These are phyloP conservation scores for Sporothrix variecibatus DNA, from an alignment of 2,329 filamentous ascomycete species.

Conservation along the genomic window DNA sequence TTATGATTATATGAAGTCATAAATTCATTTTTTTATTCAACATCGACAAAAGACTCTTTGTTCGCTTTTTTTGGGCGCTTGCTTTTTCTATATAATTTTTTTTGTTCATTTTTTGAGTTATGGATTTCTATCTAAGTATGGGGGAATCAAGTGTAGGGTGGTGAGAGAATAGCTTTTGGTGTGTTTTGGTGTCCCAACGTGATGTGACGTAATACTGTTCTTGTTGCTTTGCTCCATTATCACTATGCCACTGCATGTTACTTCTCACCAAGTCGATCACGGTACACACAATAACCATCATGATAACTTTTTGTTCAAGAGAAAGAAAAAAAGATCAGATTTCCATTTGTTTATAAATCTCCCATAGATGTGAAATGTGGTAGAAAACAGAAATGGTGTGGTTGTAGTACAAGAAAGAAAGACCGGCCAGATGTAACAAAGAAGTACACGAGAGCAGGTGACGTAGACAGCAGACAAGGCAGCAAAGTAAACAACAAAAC, in stretches of 20 bases:
- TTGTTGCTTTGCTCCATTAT: too few species aligned
- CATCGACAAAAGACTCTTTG: neutral
- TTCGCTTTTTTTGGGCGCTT: neutral
- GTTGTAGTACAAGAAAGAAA: conserved; percentile 12
- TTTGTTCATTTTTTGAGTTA: neutral
- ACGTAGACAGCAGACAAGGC: neutral
- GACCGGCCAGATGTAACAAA: neutral
- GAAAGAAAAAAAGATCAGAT: neutral
- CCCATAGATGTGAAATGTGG: neutral
- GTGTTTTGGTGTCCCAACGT: neutral
- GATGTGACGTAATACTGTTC: neutral
- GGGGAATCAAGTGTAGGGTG: neutral
- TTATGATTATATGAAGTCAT: neutral
- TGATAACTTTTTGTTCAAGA: neutral
- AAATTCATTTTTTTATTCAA: conserved; percentile 1
- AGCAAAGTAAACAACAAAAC: neutral
- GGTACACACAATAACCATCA: neutral
- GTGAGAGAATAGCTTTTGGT: neutral
- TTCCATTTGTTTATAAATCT: conserved; percentile 3
- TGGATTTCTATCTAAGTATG: neutral
- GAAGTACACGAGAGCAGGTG: neutral
- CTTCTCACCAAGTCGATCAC: neutral
- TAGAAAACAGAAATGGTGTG: conserved; percentile 11
- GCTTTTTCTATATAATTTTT: conserved; percentile 15
- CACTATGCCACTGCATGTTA: neutral